Evolutionary conservation across 2,329 filamentous ascomycete species (phyloP), one percentile per base, ranked within the genome.

Genomic region (Botryotinia convoluta): DNA sequence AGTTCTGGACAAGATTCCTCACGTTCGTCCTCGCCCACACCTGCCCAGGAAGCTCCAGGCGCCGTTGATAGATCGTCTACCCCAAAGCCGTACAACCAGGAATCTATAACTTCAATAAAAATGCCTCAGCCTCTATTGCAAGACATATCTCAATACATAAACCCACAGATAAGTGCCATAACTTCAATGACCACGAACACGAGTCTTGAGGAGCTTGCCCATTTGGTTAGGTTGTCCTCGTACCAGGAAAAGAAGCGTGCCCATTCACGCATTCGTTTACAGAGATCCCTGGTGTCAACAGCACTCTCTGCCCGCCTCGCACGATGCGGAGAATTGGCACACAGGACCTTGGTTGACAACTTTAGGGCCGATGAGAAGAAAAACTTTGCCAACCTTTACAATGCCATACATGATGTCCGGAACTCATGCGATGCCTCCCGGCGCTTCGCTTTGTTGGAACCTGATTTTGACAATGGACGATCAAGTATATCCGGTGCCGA

Each of bases 211-310:
- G 92, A 95, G 82, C 88, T 95, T 77, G 92, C 92, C 69, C 92
- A 94, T 81, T 83, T 95, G 78, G 91, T 94, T 76, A 90, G 92
- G 75, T 85, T 94, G 75, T 92, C 92, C 81, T 92, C 91, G 79
- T 94, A 94, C 81, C 93, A 95, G 83, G 91, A 93, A 85, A 91
- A 92, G 85, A 92, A 93, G 85, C 89, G 92, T 83, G 86, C 88
- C 76, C 91, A 91, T 80, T 92, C 91, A 63, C 88, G 93, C 77
- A 86, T 92, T 76, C 90, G 92, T 73, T 86, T 96, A 71, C 92
- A 94, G 81, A 87, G 91, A 79, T 92, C 89, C 80, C 85, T 95
- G 75, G 88, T 95, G 71, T 92, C 91, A 32, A 93, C 91, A 61
- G 92, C 92, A 57, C 85, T 94, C 74, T 93, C 91, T 76, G 89